Evolutionary conservation across 179 eudicot species (phyloP), one percentile per base, ranked within the genome.

Genomic region (Corrigiola litoralis): DNA sequence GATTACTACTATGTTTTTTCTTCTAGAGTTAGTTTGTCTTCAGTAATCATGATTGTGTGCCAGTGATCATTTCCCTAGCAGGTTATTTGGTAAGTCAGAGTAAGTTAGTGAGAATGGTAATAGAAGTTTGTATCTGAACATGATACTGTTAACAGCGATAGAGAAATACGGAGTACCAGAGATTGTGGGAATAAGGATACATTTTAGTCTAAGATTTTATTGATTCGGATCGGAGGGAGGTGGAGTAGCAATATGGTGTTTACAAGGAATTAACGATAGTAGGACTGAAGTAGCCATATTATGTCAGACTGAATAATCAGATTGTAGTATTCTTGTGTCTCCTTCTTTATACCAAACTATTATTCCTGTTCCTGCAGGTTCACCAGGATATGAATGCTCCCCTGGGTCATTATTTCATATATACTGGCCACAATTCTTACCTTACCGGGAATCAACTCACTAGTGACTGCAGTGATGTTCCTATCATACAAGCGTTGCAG

Each of bases 381-480:
- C 88, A 90, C 68, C 94, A 94, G 47, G 92, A 94, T 72, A 94
- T 90, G 99, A 72, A 38, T 55, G 83, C 87, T 64, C 99, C 99
- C 12, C 66, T 94, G 67, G 88, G 97, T 42, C 97, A 94, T 72
- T 94, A 94, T 70, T 94, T 77, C 75, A 84, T 94, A 59, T 78
- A 78, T 66, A 94, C 99, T 5, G 99, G 99, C 61, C 99, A 94
- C 66, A 94, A 94, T 76, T 94, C 99, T 16, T 94, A 94, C 77
- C 76, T 94, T 42, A 94, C 97, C 41, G 99, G 99, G 49, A 94
- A 94, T 77, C 99, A 94, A 65, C 68, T 94, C 34, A 94, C 94
- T 55, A 94, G 99, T 55, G 94, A 86, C 51, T 84, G 95, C 72
- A 94, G 97, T 75, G 94, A 84, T 61, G 79, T 71, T 49, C 99